Conservation (phyloP, 192 early-diverging fungal genomes). For the Phlyctochytrium planicorne region DNA sequence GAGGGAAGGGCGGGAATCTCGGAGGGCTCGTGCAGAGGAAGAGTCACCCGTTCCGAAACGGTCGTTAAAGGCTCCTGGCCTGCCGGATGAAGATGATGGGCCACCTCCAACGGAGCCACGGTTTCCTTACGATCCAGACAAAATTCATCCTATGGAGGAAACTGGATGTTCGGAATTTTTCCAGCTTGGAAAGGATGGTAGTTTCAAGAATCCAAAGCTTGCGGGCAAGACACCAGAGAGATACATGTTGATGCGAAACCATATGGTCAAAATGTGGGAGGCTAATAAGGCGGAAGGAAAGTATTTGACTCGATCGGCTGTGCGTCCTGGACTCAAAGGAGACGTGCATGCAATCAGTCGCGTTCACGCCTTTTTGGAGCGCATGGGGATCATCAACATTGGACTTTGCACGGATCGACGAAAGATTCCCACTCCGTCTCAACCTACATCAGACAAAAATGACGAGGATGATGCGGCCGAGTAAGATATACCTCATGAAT, state of each 20-base stretch:
- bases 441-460: neutral
- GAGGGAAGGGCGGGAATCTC: too few species aligned
- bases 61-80: too few species aligned
- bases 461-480: too few species aligned
- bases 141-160: slow-evolving; percentile 39
- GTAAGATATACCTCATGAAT: too few species aligned
- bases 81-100: too few species aligned
- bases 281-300: slow-evolving; percentile 31
- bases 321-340: slow-evolving; percentile 75
- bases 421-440: neutral
- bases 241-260: slow-evolving; percentile 85
- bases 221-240: slow-evolving; percentile 80
- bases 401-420: slow-evolving; percentile 40
- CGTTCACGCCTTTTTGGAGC: slow-evolving; percentile 82
- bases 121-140: slow-evolving; percentile 11
- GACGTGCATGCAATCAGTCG: slow-evolving; percentile 92
- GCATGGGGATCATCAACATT: slow-evolving; percentile 74
- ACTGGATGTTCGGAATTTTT: slow-evolving; percentile 38
- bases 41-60: too few species aligned
- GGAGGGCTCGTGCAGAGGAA: too few species aligned
- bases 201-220: slow-evolving; percentile 10
- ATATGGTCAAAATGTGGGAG: slow-evolving; percentile 81
- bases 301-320: slow-evolving; percentile 83
- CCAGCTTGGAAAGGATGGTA: slow-evolving; percentile 23
- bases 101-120: too few species aligned